These are phyloP conservation scores for Vicia faba DNA, from an alignment of 306 rosid species.

Conservation along the genomic window DNA sequence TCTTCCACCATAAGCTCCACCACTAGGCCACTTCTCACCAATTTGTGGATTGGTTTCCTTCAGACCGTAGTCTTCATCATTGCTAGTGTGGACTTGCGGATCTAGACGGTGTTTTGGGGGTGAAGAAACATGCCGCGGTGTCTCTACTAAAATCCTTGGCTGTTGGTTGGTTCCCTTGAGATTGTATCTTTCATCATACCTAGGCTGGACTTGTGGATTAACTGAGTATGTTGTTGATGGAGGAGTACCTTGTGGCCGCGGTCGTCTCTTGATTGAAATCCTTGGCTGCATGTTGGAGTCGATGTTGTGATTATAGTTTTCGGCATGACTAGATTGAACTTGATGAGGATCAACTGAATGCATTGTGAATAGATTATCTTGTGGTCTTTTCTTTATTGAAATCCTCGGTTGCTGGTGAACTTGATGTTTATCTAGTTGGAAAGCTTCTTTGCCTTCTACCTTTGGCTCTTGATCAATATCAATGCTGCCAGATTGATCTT, in stretches of 20 bases:
- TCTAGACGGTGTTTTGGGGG: constrained; percentile 41
- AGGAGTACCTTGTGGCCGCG: constrained; percentile 43
- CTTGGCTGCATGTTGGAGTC: constrained; percentile 58
- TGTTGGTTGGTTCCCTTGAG: constrained; percentile 65
- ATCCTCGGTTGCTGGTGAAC: constrained; percentile 49
- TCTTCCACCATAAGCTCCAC: constrained; percentile 46
- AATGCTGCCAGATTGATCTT: constrained; percentile 25
- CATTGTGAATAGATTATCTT: constrained; percentile 54
- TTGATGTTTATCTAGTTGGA: constrained; percentile 46
- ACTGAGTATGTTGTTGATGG: constrained; percentile 30
- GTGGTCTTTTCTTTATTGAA: constrained; percentile 54
- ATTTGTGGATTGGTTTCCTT: constrained; percentile 61
- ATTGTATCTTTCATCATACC: constrained; percentile 50
- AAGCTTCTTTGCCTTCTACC: constrained; percentile 37
- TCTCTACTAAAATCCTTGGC: constrained; percentile 54
- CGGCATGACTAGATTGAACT: constrained; percentile 42
- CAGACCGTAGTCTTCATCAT: constrained; percentile 49
- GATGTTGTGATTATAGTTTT: constrained; percentile 45
- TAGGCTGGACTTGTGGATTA: constrained; percentile 44
- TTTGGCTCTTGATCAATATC: constrained; percentile 37
- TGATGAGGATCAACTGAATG: constrained; percentile 41
- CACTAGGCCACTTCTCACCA: constrained; percentile 59
- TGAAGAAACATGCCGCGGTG: constrained; percentile 50
- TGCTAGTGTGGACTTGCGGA: constrained; percentile 32
- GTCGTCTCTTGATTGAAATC: constrained; percentile 51